These are phyloP conservation scores for Brassica balearica DNA, from an alignment of 441 rosid species.

Conservation along the genomic window DNA sequence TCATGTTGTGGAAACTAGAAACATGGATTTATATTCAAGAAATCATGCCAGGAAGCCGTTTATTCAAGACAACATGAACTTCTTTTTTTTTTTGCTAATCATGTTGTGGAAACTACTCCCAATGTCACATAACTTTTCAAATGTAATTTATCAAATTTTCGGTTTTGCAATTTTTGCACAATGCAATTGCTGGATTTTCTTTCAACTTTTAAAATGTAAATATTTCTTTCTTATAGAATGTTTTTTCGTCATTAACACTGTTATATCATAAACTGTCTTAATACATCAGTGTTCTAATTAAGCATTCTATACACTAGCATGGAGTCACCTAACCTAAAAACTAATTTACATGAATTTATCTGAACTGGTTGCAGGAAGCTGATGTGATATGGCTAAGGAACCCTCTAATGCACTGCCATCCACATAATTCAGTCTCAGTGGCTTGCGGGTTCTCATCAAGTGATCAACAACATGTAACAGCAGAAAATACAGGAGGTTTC, in stretches of 20 bases:
- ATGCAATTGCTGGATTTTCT: neutral
- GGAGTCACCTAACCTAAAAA: conserved; percentile 3
- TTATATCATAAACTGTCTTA: neutral
- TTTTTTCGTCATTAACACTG: neutral
- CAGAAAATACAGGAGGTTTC: conserved; percentile 46
- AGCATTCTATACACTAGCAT: neutral
- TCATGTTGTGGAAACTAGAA: conserved; percentile 4
- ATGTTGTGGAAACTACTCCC: too few relatives aligned
- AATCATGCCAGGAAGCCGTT: neutral
- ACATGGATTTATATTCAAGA: neutral
- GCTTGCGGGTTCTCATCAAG: conserved; percentile 45
- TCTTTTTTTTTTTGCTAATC: too few relatives aligned
- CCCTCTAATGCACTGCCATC: conserved; percentile 42
- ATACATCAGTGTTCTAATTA: neutral
- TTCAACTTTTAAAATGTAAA: too few relatives aligned
- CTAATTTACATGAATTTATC: neutral
- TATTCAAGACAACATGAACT: neutral
- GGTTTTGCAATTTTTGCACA: neutral
- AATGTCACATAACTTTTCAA: neutral
- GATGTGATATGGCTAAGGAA: conserved; percentile 54
- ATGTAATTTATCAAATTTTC: neutral
- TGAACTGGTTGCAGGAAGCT: conserved; percentile 48
- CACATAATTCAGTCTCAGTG: conserved; percentile 27
- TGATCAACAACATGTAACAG: conserved; percentile 14
- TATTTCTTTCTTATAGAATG: too few relatives aligned